Conservation (phyloP, 805 yeast species). For the Ogataea saltuana region DNA sequence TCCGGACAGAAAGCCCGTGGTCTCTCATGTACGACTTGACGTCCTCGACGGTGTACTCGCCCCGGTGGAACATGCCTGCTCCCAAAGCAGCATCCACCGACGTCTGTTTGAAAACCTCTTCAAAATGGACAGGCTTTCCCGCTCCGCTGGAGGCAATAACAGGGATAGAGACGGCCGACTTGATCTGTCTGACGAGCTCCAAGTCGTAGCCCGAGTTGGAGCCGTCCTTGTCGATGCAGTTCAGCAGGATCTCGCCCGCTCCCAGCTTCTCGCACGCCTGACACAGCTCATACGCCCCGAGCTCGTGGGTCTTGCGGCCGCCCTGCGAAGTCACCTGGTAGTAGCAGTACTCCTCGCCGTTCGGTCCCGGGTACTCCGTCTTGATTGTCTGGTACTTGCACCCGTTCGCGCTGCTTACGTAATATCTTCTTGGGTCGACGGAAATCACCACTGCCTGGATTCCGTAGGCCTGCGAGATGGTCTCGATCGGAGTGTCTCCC, state of each 20-base stretch:
- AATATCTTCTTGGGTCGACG: conserved; percentile 93
- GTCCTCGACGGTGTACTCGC: conserved; percentile 82
- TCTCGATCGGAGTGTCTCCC: conserved; percentile 89
- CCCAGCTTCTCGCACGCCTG: conserved; percentile 89
- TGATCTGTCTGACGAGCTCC: conserved; percentile 79
- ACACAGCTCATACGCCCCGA: conserved; percentile 90
- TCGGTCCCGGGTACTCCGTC: conserved; percentile 74
- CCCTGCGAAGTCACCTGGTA: conserved; percentile 96
- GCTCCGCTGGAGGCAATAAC: conserved; percentile 99
- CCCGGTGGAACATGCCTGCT: conserved; percentile 98
- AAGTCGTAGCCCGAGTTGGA: conserved; percentile 91
- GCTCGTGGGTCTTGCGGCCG: conserved; percentile 83
- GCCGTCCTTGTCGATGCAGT: conserved; percentile 97
- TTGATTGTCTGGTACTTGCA: conserved; percentile 64
- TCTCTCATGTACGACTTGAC: conserved; percentile 69
- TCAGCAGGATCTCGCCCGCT: conserved; percentile 91
- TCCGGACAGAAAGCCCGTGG: conserved; percentile 71
- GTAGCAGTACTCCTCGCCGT: conserved; percentile 87
- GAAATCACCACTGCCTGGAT: conserved; percentile 97
- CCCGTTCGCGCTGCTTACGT: conserved; percentile 60
- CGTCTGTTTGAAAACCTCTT: conserved; percentile 80
- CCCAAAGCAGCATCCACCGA: conserved; percentile 95
- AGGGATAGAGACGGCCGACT: conserved; percentile 76
- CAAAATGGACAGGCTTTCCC: conserved; percentile 88
- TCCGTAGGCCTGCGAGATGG: conserved; percentile 90